Conservation (phyloP, 2,329 filamentous ascomycete species). For the Calcarisporium arbuscula region DNA sequence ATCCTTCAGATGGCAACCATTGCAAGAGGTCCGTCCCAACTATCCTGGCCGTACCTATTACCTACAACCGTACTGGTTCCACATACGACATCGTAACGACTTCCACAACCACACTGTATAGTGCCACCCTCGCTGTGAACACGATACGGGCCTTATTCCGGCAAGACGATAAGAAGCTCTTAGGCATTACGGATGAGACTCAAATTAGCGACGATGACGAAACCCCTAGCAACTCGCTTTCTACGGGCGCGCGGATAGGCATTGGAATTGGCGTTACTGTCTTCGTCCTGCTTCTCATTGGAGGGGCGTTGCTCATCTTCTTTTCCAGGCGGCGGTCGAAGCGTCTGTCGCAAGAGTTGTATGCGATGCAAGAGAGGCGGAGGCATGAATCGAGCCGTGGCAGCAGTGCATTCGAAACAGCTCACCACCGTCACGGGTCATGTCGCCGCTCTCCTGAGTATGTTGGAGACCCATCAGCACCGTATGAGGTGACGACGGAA, state of each 20-base stretch:
- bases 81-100: slow-evolving; percentile 27
- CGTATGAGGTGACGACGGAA: slow-evolving; percentile 21
- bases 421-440: neutral
- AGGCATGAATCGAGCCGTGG: slow-evolving; percentile 10
- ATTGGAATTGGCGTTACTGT: slow-evolving; percentile 26
- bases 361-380: slow-evolving; percentile 14
- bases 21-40: slow-evolving; percentile 30
- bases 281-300: slow-evolving; percentile 23
- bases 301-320: slow-evolving; percentile 17
- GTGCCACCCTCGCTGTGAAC: slow-evolving; percentile 30
- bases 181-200: slow-evolving; percentile 27
- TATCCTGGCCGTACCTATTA: slow-evolving; percentile 29
- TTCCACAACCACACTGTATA: slow-evolving; percentile 30
- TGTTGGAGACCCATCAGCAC: slow-evolving; percentile 22
- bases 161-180: slow-evolving; percentile 25
- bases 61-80: slow-evolving; percentile 27
- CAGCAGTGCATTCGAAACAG: slow-evolving; percentile 4
- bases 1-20: slow-evolving; percentile 22
- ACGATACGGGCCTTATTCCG: slow-evolving; percentile 31
- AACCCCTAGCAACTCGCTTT: slow-evolving; percentile 13
- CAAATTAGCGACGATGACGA: slow-evolving; percentile 17
- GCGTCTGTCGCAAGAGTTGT: slow-evolving; percentile 14
- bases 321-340: slow-evolving; percentile 15
- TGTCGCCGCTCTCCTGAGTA: slow-evolving; percentile 3
- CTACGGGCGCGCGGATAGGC: slow-evolving; percentile 25